Conservation (phyloP, 2,329 filamentous ascomycete genomes). For the Alternaria viburni region DNA sequence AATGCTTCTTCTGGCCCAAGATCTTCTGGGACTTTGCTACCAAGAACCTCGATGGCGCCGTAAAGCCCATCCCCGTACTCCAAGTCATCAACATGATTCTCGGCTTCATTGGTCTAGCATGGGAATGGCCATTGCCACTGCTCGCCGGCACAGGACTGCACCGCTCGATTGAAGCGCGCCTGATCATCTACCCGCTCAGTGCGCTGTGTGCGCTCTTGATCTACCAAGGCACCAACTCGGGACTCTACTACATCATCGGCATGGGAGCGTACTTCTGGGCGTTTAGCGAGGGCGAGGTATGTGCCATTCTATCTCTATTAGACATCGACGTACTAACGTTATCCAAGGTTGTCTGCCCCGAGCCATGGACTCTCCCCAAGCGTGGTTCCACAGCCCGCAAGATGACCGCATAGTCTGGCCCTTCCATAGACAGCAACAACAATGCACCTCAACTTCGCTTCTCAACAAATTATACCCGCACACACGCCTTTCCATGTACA, state of each 20-base stretch:
- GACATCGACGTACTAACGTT: conserved; percentile 15
- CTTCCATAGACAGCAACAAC: not conserved
- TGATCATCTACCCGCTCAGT: conserved; percentile 81
- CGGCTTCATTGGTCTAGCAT: conserved; percentile 77
- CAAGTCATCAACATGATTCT: conserved; percentile 90
- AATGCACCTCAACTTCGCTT: conserved; percentile 6
- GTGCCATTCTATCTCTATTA: conserved; percentile 41
- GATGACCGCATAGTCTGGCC: conserved; percentile 19
- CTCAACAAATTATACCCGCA: conserved; percentile 7
- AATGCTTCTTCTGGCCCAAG: conserved; percentile 98
- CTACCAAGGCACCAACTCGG: conserved; percentile 92
- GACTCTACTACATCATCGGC: conserved; percentile 87
- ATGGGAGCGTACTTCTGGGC: conserved; percentile 94
- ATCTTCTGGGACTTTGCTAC: conserved; percentile 98
- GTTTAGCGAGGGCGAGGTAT: conserved; percentile 94
- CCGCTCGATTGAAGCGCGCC: conserved; percentile 83
- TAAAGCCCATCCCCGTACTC: conserved; percentile 85
- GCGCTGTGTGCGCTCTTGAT: conserved; percentile 76
- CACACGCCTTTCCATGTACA: not conserved
- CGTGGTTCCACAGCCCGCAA: conserved; percentile 41
- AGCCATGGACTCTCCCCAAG: conserved; percentile 59
- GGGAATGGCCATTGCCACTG: conserved; percentile 85
- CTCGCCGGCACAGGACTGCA: conserved; percentile 81
- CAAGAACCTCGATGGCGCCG: conserved; percentile 82
- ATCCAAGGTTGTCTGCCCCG: conserved; percentile 54